Evolutionary conservation across 495 filamentous ascomycete genomes (phyloP).

Genomic region (Chaetomium cochliodes): DNA sequence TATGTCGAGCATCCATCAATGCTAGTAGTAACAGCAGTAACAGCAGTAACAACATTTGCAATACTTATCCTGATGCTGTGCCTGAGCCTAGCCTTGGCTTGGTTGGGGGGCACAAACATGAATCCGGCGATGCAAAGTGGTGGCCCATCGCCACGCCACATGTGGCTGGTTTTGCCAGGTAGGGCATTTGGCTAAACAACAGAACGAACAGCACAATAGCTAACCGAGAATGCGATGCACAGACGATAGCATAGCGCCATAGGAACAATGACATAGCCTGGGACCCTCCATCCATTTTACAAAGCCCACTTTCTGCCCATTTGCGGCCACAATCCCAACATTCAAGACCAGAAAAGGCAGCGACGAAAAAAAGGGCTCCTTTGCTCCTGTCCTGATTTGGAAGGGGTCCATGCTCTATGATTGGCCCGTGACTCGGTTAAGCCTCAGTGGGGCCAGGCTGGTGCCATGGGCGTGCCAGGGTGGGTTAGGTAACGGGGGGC

Average conservation of each 20-base stretch:
- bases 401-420: slow-evolving; percentile 27
- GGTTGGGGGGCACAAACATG: not conserved
- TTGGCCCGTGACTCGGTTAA: slow-evolving; percentile 34
- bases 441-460: slow-evolving; percentile 30
- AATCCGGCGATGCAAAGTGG: not conserved
- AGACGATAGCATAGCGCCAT: not conserved
- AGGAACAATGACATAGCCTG: not conserved
- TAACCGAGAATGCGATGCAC: too few relatives aligned
- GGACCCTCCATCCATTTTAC: not conserved
- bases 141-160: not conserved
- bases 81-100: too few relatives aligned
- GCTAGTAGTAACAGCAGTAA: too few relatives aligned
- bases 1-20: too few relatives aligned
- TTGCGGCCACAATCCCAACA: not conserved
- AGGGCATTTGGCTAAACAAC: not conserved
- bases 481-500: slow-evolving; percentile 4
- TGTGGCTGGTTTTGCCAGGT: not conserved
- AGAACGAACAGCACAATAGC: not conserved
- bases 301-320: not conserved
- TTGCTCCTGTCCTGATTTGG: slow-evolving; percentile 34
- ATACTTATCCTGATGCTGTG: too few relatives aligned
- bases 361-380: slow-evolving; percentile 11
- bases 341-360: not conserved
- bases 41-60: too few relatives aligned
- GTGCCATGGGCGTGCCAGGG: slow-evolving; percentile 10